phyloP scores from a whole-genome alignment of 2,329 filamentous ascomycete species.

The Amauroascus verrucosus region DNA sequence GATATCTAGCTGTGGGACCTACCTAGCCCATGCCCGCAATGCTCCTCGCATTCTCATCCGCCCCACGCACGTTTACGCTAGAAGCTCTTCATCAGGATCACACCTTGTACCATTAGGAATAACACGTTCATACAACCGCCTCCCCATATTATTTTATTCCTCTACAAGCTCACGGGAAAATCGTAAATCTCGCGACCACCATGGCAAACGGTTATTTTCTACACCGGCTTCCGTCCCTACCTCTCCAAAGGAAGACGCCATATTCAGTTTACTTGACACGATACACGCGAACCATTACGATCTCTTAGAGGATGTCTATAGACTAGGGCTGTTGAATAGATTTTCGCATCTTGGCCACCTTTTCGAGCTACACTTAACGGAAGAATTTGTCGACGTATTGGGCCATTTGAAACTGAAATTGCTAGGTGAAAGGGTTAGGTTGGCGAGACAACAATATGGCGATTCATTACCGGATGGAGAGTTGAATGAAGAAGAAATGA shows the following conservation, averaged over 20 bases:
- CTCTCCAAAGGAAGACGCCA: conserved; percentile 22
- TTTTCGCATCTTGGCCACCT: conserved; percentile 20
- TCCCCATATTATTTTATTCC: conserved; percentile 11
- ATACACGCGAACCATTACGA: conserved; percentile 30
- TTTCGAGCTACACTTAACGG: conserved; percentile 22
- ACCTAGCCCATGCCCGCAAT: conserved; percentile 23
- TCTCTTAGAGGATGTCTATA: conserved; percentile 28
- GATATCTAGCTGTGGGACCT: conserved; percentile 27
- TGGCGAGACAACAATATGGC: conserved; percentile 64
- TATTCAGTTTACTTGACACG: conserved; percentile 30
- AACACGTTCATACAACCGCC: background rate
- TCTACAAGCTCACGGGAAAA: background rate
- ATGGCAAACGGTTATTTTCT: conserved; percentile 10
- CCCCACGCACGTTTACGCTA: conserved; percentile 11
- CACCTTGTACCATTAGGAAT: conserved; percentile 11
- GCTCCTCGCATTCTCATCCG: conserved; percentile 20
- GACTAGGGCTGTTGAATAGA: conserved; percentile 26
- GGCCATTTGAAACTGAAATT: conserved; percentile 26
- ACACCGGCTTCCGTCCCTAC: background rate
- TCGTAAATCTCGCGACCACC: background rate
- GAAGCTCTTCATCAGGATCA: conserved; percentile 16
- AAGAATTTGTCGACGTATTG: conserved; percentile 24
- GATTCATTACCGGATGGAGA: conserved; percentile 64
- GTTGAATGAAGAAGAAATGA: conserved; percentile 59
- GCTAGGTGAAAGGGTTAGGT: conserved; percentile 45